A percentile compares a stretch with the other conserved stretches of the same genome.
Conservation (phyloP, 192 early-diverging fungal species). For the Obelidium mucronatum region DNA sequence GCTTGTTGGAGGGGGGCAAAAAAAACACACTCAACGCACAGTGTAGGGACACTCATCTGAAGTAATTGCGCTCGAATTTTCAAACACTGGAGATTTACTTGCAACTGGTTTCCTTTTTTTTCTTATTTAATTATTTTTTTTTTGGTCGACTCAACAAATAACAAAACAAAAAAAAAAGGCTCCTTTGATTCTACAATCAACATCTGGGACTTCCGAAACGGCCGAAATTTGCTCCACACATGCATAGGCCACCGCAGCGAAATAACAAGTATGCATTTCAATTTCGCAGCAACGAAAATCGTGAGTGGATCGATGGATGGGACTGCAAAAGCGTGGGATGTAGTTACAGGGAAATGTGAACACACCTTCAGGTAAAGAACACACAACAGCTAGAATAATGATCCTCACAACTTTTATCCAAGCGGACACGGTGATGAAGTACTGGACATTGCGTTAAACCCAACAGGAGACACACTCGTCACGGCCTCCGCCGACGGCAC, state of each 20-base stretch:
- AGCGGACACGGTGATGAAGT: constrained; percentile 57
- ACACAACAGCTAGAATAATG: constrained; percentile 7
- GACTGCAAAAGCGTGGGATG: constrained; percentile 56
- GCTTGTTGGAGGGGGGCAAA: too few species aligned
- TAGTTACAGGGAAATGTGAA: constrained; percentile 39
- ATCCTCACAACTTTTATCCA: constrained; percentile 24
- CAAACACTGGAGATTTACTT: constrained; percentile 41
- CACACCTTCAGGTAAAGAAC: constrained; percentile 50
- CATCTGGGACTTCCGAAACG: constrained; percentile 54
- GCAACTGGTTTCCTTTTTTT: constrained; percentile 38
- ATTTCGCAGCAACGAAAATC: constrained; percentile 26
- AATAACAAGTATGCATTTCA: constrained; percentile 50
- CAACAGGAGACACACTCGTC: constrained; percentile 40
- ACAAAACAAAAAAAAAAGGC: background rate
- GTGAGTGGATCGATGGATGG: constrained; percentile 58
- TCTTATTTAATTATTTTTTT: background rate
- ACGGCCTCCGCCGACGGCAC: constrained; percentile 55
- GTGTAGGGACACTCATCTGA: constrained; percentile 58
- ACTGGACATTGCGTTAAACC: constrained; percentile 48
- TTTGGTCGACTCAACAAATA: background rate
- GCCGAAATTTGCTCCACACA: constrained; percentile 55
- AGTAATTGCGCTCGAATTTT: constrained; percentile 46
- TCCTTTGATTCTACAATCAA: constrained; percentile 61
- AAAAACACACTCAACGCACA: background rate
- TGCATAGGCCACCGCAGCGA: constrained; percentile 61